Evolutionary conservation across 441 rosid genomes (phyloP).

Genomic region (Euphorbia celastroides): DNA sequence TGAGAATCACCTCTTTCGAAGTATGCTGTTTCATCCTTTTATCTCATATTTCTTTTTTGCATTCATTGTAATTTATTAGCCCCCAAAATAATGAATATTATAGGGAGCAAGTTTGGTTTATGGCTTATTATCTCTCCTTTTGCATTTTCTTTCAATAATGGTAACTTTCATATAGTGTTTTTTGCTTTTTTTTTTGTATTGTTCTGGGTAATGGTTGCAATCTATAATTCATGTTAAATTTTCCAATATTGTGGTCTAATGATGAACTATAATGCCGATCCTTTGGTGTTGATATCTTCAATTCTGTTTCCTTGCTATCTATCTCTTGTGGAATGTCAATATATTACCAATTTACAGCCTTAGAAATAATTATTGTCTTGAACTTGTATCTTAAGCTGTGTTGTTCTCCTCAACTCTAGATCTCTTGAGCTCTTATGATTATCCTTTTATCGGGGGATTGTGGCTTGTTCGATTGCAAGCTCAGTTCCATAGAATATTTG

Average conservation of each 20-base stretch:
- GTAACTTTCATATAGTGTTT: not conserved
- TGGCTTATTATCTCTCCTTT: not conserved
- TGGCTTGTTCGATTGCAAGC: not conserved
- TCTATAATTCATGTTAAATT: slow-evolving; percentile 6
- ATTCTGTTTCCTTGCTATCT: not conserved
- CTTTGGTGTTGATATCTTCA: not conserved
- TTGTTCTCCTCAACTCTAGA: not conserved
- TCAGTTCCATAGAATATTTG: not conserved
- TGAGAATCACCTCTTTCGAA: slow-evolving; percentile 76
- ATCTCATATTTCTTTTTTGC: not conserved
- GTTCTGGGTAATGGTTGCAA: slow-evolving; percentile 5
- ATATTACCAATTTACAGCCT: not conserved
- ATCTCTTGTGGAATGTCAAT: not conserved
- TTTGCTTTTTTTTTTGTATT: not conserved
- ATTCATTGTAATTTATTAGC: not conserved
- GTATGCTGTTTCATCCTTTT: slow-evolving; percentile 30
- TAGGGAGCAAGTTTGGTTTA: not conserved
- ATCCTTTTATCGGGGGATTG: not conserved
- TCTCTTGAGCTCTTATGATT: not conserved
- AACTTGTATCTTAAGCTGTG: not conserved
- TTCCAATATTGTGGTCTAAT: not conserved
- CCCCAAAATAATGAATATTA: not conserved
- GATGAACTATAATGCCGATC: not conserved
- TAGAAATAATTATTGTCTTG: not conserved
- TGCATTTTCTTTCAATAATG: not conserved